Percentiles rank a stretch among this genome's conserved stretches.
phyloP scores from a whole-genome alignment of 768 basidiomycete species.

The Psilocybe tampanensis region DNA sequence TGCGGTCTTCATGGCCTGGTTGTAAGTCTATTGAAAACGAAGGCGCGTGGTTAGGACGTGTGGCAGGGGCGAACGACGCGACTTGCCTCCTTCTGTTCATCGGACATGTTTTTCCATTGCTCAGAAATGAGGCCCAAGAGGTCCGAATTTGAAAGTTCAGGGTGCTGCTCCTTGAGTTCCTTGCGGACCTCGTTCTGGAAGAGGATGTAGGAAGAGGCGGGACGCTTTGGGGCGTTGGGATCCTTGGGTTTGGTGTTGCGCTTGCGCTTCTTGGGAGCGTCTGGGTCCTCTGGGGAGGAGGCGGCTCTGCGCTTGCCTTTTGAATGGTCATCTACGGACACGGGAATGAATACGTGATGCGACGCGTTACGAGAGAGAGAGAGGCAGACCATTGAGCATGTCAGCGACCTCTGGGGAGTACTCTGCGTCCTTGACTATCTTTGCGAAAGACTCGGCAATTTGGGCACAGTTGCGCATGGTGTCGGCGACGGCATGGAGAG shows the following conservation, averaged over 20 bases:
- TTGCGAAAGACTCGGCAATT: conserved; percentile 62
- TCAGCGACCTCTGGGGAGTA: conserved; percentile 27
- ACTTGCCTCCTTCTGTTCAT: conserved; percentile 76
- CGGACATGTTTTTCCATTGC: conserved; percentile 70
- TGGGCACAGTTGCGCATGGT: conserved; percentile 65
- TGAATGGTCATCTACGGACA: conserved; percentile 20
- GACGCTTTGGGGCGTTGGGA: conserved; percentile 93
- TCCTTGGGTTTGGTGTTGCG: conserved; percentile 76
- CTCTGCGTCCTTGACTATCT: conserved; percentile 41
- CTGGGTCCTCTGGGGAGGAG: conserved; percentile 36
- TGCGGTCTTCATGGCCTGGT: conserved; percentile 51
- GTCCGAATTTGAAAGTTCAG: conserved; percentile 69
- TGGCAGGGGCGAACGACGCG: conserved; percentile 12
- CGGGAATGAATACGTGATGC: conserved; percentile 14
- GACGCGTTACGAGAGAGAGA: conserved; percentile 18
- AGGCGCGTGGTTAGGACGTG: conserved; percentile 7
- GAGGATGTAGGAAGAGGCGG: conserved; percentile 89
- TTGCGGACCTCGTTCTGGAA: conserved; percentile 92
- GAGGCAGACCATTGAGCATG: conserved; percentile 22
- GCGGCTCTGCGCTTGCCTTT: conserved; percentile 60
- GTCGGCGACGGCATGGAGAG: conserved; percentile 59
- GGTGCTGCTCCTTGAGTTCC: conserved; percentile 65
- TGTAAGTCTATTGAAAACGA: conserved; percentile 52
- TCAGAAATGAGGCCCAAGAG: conserved; percentile 71
- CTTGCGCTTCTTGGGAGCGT: conserved; percentile 54